Conservation (phyloP, 148 eudicot species). For the Simmondsia chinensis region DNA sequence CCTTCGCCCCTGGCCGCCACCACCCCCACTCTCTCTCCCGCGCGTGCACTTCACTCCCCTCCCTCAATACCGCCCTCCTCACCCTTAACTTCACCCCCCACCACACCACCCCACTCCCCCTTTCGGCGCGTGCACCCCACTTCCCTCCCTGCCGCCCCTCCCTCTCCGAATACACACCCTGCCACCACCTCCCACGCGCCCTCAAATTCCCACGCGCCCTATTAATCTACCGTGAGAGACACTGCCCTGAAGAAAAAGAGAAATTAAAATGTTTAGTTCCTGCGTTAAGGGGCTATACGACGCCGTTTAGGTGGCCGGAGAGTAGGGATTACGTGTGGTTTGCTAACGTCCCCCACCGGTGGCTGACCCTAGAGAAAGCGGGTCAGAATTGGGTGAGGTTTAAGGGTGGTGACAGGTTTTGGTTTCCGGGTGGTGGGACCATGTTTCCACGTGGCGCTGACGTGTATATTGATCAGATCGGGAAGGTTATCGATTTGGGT, state of each 20-base stretch:
- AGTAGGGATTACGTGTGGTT: conserved; percentile 73
- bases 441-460: conserved; percentile 84
- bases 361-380: conserved; percentile 87
- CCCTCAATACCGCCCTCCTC: not conserved
- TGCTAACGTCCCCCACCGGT: conserved; percentile 86
- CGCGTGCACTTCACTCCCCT: conserved; percentile 3
- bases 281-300: conserved; percentile 54
- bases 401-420: conserved; percentile 66
- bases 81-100: conserved; percentile 52
- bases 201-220: conserved; percentile 38
- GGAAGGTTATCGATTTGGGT: conserved; percentile 39
- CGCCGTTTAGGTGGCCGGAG: conserved; percentile 79
- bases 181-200: conserved; percentile 60
- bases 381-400: conserved; percentile 91
- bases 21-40: conserved; percentile 9
- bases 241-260: conserved; percentile 55
- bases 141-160: conserved; percentile 40
- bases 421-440: conserved; percentile 90
- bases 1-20: conserved; percentile 5
- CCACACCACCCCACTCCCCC: conserved; percentile 30
- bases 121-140: conserved; percentile 25
- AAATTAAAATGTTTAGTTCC: conserved; percentile 50
- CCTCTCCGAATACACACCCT: conserved; percentile 67
- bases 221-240: conserved; percentile 59
- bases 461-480: conserved; percentile 80